Evolutionary conservation across 768 basidiomycete genomes (phyloP).

Genomic region (Naganishia kalamii): DNA sequence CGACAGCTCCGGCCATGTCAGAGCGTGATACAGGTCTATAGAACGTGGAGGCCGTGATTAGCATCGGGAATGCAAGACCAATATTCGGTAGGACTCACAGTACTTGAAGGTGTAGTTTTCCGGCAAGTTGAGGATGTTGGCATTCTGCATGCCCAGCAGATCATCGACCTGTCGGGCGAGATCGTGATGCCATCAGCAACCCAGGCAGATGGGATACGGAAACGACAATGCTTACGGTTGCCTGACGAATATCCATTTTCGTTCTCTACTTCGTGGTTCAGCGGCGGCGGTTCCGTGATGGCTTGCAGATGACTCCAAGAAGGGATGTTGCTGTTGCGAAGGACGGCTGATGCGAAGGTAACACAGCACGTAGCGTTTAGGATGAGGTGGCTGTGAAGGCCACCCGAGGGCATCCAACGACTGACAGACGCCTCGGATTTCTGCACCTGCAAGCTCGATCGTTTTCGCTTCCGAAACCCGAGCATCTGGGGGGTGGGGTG

Average conservation of each 20-base stretch:
- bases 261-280: background rate
- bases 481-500: background rate
- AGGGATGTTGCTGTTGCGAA: background rate
- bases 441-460: background rate
- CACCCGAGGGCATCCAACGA: too few relatives aligned
- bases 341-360: background rate
- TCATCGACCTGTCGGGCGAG: slow-evolving; percentile 62
- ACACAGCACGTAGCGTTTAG: background rate
- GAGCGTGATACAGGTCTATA: slow-evolving; percentile 75
- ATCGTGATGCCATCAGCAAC: background rate
- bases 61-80: background rate
- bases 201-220: background rate
- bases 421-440: too few relatives aligned
- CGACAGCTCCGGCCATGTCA: slow-evolving; percentile 89
- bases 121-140: slow-evolving; percentile 85
- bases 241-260: slow-evolving; percentile 50
- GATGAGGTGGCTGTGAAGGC: too few relatives aligned
- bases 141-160: slow-evolving; percentile 84
- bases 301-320: too few relatives aligned
- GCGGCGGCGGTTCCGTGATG: background rate
- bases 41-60: background rate
- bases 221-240: slow-evolving; percentile 39
- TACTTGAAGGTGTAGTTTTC: slow-evolving; percentile 71
- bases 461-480: background rate
- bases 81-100: slow-evolving; percentile 50